Evolutionary conservation across 768 basidiomycete genomes (phyloP), one percentile per base, ranked within the genome.

Genomic region (Dioszegia crocea): DNA sequence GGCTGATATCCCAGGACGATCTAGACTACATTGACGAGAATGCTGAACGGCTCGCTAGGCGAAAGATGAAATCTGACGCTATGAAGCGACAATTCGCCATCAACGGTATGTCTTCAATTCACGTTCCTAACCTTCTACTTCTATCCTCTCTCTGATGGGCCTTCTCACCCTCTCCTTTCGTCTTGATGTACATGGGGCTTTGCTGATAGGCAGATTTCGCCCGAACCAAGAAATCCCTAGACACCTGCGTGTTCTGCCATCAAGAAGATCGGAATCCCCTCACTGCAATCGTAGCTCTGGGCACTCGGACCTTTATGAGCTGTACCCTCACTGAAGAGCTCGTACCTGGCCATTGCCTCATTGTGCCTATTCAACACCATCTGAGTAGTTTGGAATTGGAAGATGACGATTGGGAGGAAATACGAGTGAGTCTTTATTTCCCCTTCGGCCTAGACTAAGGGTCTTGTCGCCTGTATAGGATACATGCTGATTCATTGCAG

Each of bases 341-440:
- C n/a, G 83, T 91, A 0, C 81, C 84, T 1, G 93, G 94, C 0
- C 96, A 99, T 72, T 94, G 91, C 71, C 80, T 92, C 26, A 98
- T 99, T 63, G 90, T 97, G 5, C 96, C 96, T 4, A 88, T 96
- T 14, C 90, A 97, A 64, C 96, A 99, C 74, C 86, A 92, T 75
- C 77, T 98, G 45, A 86, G 85, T 43, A 89, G 87, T 82, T 81
- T 99, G 2, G 94, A 98, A 76, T 88, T 85, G 27, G 94, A 99
- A 64, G 92, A 98, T 62, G 94, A 99, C 68, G 88, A 93, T 23
- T 99, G 94, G 94, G 94, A 98, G 62, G 94, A 98, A 83, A 86
- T 91, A 58, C 83, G 83, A 78, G 94, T 94, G 70, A 56, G 86
- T 68, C 10, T 17, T 39, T 12, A 39, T 8, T 23, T 11, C 24